phyloP scores from a whole-genome alignment of 345 rosid genomes.

The Lepidium didymum region DNA sequence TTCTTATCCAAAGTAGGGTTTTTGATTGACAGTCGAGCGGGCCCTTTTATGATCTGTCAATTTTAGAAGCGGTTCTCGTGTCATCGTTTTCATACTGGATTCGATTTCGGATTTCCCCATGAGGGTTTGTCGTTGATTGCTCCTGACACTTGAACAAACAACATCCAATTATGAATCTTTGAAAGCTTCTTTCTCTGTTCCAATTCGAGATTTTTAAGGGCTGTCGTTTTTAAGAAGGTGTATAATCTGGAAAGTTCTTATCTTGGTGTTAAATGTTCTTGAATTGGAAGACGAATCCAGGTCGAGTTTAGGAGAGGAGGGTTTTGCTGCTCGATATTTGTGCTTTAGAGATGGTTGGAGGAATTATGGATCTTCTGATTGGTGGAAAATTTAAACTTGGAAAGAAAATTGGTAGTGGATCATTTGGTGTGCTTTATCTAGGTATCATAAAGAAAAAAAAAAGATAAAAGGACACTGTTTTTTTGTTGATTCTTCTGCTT shows the following conservation, averaged over 20 bases:
- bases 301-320: neutral
- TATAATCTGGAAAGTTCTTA: no score
- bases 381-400: conserved; percentile 71
- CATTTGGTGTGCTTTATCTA: conserved; percentile 72
- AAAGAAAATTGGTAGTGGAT: conserved; percentile 79
- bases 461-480: no score
- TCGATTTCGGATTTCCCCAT: neutral
- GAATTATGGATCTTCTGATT: conserved; percentile 47
- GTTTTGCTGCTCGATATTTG: neutral
- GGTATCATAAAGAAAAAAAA: conserved; percentile 25
- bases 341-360: conserved; percentile 1
- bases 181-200: neutral
- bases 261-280: neutral
- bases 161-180: neutral
- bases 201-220: neutral
- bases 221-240: no score
- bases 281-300: conserved; percentile 18
- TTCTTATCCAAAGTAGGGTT: neutral
- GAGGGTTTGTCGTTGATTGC: neutral
- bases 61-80: neutral
- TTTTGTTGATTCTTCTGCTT: neutral
- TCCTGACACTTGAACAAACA: neutral
- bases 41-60: neutral
- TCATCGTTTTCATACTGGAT: conserved; percentile 1
- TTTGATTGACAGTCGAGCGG: neutral